phyloP scores from a whole-genome alignment of 1,284 basidiomycete genomes.

The Papiliotrema nemorosa region DNA sequence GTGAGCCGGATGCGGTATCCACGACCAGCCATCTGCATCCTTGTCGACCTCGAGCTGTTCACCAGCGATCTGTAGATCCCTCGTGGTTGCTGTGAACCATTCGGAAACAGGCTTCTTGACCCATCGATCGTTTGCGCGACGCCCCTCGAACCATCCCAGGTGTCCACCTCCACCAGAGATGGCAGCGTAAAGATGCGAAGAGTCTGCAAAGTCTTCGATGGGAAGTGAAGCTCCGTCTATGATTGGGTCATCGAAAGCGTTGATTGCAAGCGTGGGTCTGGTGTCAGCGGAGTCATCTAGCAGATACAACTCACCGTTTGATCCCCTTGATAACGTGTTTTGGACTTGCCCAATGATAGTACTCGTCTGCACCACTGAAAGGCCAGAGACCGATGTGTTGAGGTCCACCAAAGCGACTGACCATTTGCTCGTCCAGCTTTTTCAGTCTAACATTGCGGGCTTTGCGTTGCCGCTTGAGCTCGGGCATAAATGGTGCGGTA shows the following conservation, averaged over 20 bases:
- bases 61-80: slow-evolving; percentile 19
- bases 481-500: slow-evolving; percentile 11
- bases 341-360: slow-evolving; percentile 68
- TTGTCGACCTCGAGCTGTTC: slow-evolving; percentile 4
- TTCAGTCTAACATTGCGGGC: slow-evolving; percentile 24
- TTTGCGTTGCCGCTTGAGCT: slow-evolving; percentile 20
- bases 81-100: slow-evolving; percentile 32
- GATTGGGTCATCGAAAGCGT: slow-evolving; percentile 84
- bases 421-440: slow-evolving; percentile 58
- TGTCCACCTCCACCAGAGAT: slow-evolving; percentile 83
- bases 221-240: slow-evolving; percentile 60
- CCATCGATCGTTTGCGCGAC: slow-evolving; percentile 39
- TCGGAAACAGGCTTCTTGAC: slow-evolving; percentile 41
- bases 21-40: slow-evolving; percentile 20
- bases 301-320: slow-evolving; percentile 31
- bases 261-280: slow-evolving; percentile 66
- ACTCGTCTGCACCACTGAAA: slow-evolving; percentile 68
- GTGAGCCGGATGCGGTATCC: slow-evolving; percentile 22
- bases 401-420: slow-evolving; percentile 71
- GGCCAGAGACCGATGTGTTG: slow-evolving; percentile 62
- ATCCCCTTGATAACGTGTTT: slow-evolving; percentile 38
- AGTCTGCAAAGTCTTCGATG: slow-evolving; percentile 56
- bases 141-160: slow-evolving; percentile 84
- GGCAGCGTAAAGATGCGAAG: slow-evolving; percentile 65
- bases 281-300: background rate